A percentile compares a stretch with the other conserved stretches of the same genome.
Conservation (phyloP, 2,329 filamentous ascomycete species). For the Colletotrichum sp. region DNA sequence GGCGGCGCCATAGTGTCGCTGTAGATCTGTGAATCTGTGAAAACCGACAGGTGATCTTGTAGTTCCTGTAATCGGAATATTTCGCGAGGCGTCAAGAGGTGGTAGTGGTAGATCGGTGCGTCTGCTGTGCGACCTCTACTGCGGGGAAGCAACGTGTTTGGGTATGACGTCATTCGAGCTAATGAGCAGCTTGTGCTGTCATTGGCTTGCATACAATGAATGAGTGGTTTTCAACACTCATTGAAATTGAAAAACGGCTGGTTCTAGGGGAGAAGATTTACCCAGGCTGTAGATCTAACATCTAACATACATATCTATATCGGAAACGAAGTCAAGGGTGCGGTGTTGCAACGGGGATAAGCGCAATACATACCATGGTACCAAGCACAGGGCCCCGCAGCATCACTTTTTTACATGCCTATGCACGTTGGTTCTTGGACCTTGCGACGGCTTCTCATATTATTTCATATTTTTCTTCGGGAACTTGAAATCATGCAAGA, state of each 20-base stretch:
- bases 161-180: background rate
- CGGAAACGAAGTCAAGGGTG: background rate
- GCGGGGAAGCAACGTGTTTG: background rate
- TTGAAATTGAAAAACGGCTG: background rate
- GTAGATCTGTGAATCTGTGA: background rate
- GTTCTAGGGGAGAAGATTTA: background rate
- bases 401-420: background rate
- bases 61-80: too few relatives aligned
- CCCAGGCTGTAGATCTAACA: background rate
- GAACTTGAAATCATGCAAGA: background rate
- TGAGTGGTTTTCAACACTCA: background rate
- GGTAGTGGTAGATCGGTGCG: background rate
- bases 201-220: background rate
- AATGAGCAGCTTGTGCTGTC: background rate
- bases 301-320: background rate
- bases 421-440: background rate
- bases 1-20: background rate
- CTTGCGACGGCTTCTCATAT: background rate
- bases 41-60: background rate
- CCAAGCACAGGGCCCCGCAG: background rate
- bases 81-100: background rate
- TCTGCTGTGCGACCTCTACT: background rate
- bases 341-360: background rate
- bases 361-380: background rate
- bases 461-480: background rate